Conservation (phyloP, 176 grass and related monocot species). For the Juncus inflexus region DNA sequence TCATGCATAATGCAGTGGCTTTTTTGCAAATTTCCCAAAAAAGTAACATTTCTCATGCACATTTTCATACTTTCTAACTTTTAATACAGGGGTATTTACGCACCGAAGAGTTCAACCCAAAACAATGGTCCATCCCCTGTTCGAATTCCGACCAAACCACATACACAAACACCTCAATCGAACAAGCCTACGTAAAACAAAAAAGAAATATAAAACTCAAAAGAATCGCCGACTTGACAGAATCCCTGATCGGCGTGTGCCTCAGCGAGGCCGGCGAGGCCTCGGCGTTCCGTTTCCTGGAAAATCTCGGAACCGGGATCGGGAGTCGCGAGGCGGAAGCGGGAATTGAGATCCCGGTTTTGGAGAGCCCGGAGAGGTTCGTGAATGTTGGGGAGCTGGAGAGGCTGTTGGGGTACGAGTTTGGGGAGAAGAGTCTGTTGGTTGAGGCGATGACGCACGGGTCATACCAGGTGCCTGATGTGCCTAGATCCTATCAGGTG, state of each 20-base stretch:
- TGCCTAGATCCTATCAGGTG: constrained; percentile 69
- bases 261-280: constrained; percentile 50
- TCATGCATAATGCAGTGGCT: too few relatives aligned
- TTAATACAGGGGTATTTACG: constrained; percentile 72
- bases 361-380: constrained; percentile 27
- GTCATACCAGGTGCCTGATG: constrained; percentile 47
- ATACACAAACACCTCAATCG: not conserved
- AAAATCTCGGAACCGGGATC: constrained; percentile 51
- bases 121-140: constrained; percentile 59
- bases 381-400: constrained; percentile 49
- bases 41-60: constrained; percentile 4
- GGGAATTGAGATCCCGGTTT: constrained; percentile 23
- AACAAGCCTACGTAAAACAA: constrained; percentile 34
- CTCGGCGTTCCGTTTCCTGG: constrained; percentile 53
- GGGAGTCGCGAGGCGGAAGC: constrained; percentile 34
- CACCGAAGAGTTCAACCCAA: constrained; percentile 39
- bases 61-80: constrained; percentile 15
- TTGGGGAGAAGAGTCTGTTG: constrained; percentile 48
- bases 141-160: constrained; percentile 27
- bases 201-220: constrained; percentile 57
- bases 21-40: not conserved
- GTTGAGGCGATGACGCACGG: constrained; percentile 76
- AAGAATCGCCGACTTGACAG: constrained; percentile 58
- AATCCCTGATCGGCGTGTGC: constrained; percentile 59
- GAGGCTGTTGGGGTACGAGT: constrained; percentile 43